Evolutionary conservation across 805 yeast genomes (phyloP), one percentile per base, ranked within the genome.

Genomic region (Ogataea trehalophila): DNA sequence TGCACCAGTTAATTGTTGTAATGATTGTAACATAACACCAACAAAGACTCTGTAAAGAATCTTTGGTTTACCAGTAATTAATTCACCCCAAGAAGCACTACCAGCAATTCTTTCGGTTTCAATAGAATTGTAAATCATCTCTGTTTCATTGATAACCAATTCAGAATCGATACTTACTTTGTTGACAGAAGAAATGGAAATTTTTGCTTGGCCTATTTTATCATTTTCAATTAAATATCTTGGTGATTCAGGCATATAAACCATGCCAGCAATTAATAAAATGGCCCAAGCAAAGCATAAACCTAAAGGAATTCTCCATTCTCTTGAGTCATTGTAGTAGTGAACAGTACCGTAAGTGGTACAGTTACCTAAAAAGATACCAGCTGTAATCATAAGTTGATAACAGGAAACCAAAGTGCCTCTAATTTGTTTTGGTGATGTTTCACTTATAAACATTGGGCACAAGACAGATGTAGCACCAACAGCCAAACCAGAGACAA

Each of bases 291-390:
- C 76, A 53, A 73, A 74, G 58, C 77, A 72, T 45, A 67, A 51
- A 53, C 70, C 71, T 56, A 83, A 68, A 44, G 88, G 87, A 53
- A 81, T 75, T 71, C 85, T 74, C 88, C 88, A 83, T 62, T 79
- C 81, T 55, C 75, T 70, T 9, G 81, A 75, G 59, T 73, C 75
- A 34, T 47, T 29, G 59, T 75, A 76, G 42, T 62, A 68, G 44
- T 62, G 65, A 69, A 77, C 77, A 51, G 87, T 80, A 54, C 84
- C 87, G 62, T 71, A 83, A 45, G 79, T 79, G 42, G 81, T 72
- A 67, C 85, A 76, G 69, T 81, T 80, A 60, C 88, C 89, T 50
- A 82, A 65, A 62, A 83, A 79, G 55, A 83, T 83, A 70, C 89
- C 90, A 42, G 78, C 68, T 37, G 89, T 83, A 54, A 83, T 77